Evolutionary conservation across 108 stramenopile species (phyloP).

Genomic region (Chaetoceros muelleri): DNA sequence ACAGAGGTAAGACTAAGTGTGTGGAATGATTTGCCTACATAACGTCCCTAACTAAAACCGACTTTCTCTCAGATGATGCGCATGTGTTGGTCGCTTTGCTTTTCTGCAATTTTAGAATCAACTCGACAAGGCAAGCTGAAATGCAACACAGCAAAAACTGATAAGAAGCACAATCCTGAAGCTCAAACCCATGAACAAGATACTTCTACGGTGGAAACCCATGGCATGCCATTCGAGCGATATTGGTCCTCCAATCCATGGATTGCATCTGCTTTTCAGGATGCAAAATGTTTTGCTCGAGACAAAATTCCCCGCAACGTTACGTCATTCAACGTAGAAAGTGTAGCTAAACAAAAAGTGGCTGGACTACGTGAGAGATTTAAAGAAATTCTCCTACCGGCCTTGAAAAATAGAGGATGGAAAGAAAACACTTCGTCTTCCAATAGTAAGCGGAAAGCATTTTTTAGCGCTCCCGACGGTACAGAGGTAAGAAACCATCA

Average conservation of each 20-base stretch:
- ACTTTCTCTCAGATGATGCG: conserved; percentile 31
- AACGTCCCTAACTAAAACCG: too few species aligned
- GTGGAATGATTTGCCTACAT: not conserved
- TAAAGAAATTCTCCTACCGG: conserved; percentile 43
- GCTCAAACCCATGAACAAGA: too few species aligned
- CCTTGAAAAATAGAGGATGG: conserved; percentile 61
- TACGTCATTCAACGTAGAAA: not conserved
- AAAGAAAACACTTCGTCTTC: conserved; percentile 13
- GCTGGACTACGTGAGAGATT: conserved; percentile 13
- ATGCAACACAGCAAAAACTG: too few species aligned
- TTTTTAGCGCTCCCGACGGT: not conserved
- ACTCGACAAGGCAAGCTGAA: too few species aligned
- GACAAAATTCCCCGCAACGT: not conserved
- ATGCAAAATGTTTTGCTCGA: not conserved
- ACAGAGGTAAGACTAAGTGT: conserved; percentile 8
- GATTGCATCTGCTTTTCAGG: not conserved
- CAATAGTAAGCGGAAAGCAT: not conserved
- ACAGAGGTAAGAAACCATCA: not conserved
- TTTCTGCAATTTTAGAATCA: not conserved
- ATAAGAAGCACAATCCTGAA: too few species aligned
- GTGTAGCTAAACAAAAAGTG: conserved; percentile 9
- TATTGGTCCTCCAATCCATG: too few species aligned
- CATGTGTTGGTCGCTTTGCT: conserved; percentile 55
- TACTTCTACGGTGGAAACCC: too few species aligned
- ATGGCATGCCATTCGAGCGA: too few species aligned